Percentiles rank a stretch among this genome's conserved stretches.
Conservation (phyloP, 1,284 basidiomycete genomes). For the Xanthoconium separans region DNA sequence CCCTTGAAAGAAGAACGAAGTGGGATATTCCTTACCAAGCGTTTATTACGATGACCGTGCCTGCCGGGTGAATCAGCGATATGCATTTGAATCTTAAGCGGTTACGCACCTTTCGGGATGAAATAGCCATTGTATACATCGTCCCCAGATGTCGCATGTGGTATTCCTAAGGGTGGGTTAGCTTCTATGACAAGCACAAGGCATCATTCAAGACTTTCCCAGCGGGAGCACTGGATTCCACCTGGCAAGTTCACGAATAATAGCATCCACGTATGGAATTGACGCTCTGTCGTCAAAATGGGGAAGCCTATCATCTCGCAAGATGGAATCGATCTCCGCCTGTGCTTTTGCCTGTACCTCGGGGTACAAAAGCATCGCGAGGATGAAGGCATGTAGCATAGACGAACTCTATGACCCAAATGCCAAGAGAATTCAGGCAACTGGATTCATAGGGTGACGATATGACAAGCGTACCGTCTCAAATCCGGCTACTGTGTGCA, state of each 20-base stretch:
- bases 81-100: not conserved
- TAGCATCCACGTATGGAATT: conserved; percentile 37
- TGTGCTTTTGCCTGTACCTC: conserved; percentile 35
- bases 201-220: conserved; percentile 27
- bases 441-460: not conserved
- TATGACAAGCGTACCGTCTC: conserved; percentile 23
- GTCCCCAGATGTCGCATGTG: conserved; percentile 27
- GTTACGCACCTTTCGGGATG: conserved; percentile 27
- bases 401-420: conserved; percentile 24
- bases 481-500: conserved; percentile 21
- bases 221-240: conserved; percentile 35
- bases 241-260: conserved; percentile 37
- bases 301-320: conserved; percentile 33
- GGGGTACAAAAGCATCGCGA: conserved; percentile 41
- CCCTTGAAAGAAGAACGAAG: not conserved
- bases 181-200: conserved; percentile 1
- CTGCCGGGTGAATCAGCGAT: conserved; percentile 15
- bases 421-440: not conserved
- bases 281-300: conserved; percentile 33
- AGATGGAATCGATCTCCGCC: conserved; percentile 35
- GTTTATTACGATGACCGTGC: conserved; percentile 30
- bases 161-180: conserved; percentile 19
- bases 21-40: conserved; percentile 19
- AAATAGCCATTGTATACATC: conserved; percentile 31
- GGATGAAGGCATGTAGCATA: conserved; percentile 28